Base-by-base conservation (phyloP, 768 basidiomycete genomes). In the Mycena belliarum region DNA sequence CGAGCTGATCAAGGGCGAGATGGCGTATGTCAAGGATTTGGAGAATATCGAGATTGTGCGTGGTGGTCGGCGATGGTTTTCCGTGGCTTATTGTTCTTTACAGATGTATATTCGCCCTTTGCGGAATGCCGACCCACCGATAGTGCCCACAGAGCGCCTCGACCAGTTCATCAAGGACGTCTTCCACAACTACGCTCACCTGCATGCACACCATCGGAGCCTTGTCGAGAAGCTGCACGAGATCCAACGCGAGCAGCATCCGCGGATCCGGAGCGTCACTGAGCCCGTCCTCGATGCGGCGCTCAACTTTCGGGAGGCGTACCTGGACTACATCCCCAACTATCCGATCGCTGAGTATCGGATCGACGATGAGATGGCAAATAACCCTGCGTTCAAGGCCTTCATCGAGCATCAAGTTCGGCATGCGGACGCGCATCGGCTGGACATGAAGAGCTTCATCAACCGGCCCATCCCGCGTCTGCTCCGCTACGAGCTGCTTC, bases 381-480 rank as follows among this genome's bases (percentile, higher is more conserved):
- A 82, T 51, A 98, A 96, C 63, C 75, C 81, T 1, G 75, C 85
- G 2, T 98, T 99, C 77, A 86, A 87, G 67, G 70, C 77, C 1
- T 94, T 97, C 66, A 83, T 93, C 18, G 91, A 94, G 57, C n/a
- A n/a, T n/a, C n/a, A n/a, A n/a, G 65, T 78, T 12, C 84, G 88
- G 29, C 86, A 92, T 63, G 83, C 87, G 0, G 88, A 89, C 56
- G 84, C 93, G 1, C 86, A 90, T 66, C 85, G 88, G 48, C 79
- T 93, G 20, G 94, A 95, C 68, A 89, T 99, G 84, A 94, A 95
- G 69, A 88, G 81, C 64, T 99, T 98, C 74, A 89, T 95, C 67
- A 87, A 92, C 65, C 86, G 94, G 35, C 93, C 95, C 2, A 95
- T 96, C 62, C 91, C 93, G 57, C 87, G 96, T 42, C 74, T 96